Evolutionary conservation across 352 stramenopile species (phyloP).

Genomic region (Globisporangium recalcitrans): DNA sequence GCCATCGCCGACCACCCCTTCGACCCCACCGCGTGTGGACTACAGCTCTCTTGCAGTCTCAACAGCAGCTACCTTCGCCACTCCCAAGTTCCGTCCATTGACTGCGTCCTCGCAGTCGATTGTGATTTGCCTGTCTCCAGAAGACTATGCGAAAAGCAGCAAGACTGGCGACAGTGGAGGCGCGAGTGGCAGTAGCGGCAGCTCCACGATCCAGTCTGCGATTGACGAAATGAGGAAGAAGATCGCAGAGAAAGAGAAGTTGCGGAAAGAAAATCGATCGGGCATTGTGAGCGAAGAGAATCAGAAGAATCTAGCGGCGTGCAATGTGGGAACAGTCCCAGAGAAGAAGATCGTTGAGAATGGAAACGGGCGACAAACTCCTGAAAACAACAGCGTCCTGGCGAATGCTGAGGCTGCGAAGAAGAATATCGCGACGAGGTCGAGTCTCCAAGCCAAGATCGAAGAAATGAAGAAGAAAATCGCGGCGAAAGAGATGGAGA

Average conservation of each 20-base stretch:
- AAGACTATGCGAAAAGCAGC: conserved; percentile 35
- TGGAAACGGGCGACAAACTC: not conserved
- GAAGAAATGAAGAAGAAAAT: conserved; percentile 29
- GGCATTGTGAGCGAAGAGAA: not conserved
- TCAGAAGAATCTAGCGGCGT: not conserved
- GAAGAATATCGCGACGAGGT: not conserved
- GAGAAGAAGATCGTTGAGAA: not conserved
- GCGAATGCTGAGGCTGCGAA: not conserved
- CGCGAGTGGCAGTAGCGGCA: conserved; percentile 8
- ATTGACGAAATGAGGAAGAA: conserved; percentile 53
- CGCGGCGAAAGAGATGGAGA: conserved; percentile 24
- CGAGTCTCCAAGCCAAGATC: conserved; percentile 18
- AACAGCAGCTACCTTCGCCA: conserved; percentile 3
- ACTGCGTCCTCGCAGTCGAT: conserved; percentile 65
- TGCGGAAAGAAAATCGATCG: conserved; percentile 22
- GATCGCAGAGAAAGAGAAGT: conserved; percentile 50
- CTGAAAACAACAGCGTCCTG: not conserved
- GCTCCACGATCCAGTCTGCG: conserved; percentile 24
- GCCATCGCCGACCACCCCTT: not conserved
- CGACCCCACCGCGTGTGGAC: not conserved
- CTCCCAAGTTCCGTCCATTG: conserved; percentile 41
- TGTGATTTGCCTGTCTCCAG: conserved; percentile 54
- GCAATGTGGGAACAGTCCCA: not conserved
- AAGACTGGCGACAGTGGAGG: conserved; percentile 12
- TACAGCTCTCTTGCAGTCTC: conserved; percentile 1